Conservation (phyloP, 768 basidiomycete species). For the Leccinum aurantiacum region DNA sequence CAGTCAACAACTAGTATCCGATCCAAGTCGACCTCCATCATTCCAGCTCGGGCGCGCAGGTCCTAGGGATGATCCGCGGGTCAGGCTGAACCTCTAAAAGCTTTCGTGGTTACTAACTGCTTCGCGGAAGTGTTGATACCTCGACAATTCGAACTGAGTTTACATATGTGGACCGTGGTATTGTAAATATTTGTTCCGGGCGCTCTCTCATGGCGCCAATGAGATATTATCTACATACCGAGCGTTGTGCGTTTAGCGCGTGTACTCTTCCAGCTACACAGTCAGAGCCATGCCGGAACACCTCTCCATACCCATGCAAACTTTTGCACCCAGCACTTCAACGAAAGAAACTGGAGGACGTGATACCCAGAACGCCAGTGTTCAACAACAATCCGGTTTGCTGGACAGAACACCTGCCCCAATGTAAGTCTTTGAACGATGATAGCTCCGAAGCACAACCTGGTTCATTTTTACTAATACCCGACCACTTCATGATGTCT, state of each 20-base stretch:
- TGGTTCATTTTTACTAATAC: background rate
- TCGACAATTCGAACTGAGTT: too few relatives aligned
- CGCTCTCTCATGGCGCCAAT: slow-evolving; percentile 5
- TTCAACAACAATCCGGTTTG: background rate
- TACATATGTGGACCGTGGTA: too few relatives aligned
- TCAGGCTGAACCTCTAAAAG: background rate
- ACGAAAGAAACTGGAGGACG: background rate
- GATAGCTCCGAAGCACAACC: background rate
- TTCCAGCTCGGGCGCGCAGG: too few relatives aligned
- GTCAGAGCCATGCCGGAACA: slow-evolving; percentile 16
- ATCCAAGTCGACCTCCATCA: too few relatives aligned
- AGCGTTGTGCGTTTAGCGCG: background rate
- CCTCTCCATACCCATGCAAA: slow-evolving; percentile 22
- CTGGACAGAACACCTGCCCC: slow-evolving; percentile 21
- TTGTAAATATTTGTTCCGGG: slow-evolving; percentile 10
- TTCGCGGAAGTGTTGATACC: background rate
- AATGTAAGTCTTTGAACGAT: slow-evolving; percentile 16
- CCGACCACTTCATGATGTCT: background rate
- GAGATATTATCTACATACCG: background rate
- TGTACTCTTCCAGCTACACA: slow-evolving; percentile 1
- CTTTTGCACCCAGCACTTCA: background rate
- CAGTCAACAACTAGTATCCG: background rate
- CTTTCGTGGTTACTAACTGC: background rate
- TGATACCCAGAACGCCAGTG: background rate
- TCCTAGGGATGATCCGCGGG: too few relatives aligned